Conservation (phyloP, 2,329 filamentous ascomycete genomes). For the Chaetomium sp. region DNA sequence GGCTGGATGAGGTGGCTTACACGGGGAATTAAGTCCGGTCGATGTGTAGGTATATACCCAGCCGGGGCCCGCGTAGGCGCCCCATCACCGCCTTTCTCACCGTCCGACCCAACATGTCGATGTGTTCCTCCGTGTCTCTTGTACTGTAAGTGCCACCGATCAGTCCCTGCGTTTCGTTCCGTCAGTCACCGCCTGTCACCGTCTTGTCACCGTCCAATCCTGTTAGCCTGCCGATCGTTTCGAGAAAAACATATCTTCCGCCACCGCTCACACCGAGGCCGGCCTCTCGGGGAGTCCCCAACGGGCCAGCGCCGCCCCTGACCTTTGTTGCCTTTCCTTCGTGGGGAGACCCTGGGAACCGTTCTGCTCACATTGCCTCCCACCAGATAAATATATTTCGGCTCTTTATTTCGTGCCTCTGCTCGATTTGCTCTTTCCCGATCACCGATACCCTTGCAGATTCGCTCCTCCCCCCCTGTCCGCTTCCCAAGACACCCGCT, state of each 20-base stretch:
- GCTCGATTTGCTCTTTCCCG: neutral
- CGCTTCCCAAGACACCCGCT: neutral
- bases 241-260: slow-evolving; percentile 23
- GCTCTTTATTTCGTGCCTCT: neutral
- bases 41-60: neutral
- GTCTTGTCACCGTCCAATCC: too few species aligned
- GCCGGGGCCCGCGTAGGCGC: neutral
- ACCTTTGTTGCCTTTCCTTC: slow-evolving; percentile 13
- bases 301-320: slow-evolving; percentile 6
- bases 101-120: slow-evolving; percentile 3
- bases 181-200: neutral
- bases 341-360: slow-evolving; percentile 4
- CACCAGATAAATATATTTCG: slow-evolving; percentile 16
- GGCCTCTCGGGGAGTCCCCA: slow-evolving; percentile 3
- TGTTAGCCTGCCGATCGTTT: slow-evolving; percentile 18
- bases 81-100: neutral
- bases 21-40: neutral
- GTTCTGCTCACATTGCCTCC: slow-evolving; percentile 19
- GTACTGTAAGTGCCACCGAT: slow-evolving; percentile 18
- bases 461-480: slow-evolving; percentile 9
- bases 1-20: slow-evolving; percentile 13
- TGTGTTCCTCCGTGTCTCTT: slow-evolving; percentile 14
- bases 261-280: slow-evolving; percentile 25
- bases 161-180: slow-evolving; percentile 15
- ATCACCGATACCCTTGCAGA: neutral